Percentiles rank a stretch among this genome's conserved stretches.
Evolutionary conservation across 1,284 basidiomycete genomes (phyloP).

Genomic region (Melampsora americana): DNA sequence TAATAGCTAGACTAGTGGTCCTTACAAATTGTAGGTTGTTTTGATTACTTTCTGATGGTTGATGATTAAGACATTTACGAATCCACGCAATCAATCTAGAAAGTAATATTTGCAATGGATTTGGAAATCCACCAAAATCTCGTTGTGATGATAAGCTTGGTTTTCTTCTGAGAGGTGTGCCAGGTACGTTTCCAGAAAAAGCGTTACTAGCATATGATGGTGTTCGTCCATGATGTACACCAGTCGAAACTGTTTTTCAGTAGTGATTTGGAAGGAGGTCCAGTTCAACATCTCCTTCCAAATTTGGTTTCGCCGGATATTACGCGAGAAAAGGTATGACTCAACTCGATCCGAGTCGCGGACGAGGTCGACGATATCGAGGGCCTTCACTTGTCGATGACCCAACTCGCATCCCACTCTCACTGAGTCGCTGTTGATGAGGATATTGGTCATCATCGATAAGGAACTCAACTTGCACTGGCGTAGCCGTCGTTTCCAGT

Average conservation of each 20-base stretch:
- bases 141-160: conserved; percentile 55
- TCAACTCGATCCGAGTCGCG: background rate
- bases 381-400: background rate
- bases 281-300: conserved; percentile 29
- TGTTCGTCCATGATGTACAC: no score
- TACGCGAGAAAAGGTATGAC: no score
- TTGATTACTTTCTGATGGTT: conserved; percentile 59
- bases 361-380: background rate
- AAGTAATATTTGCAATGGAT: conserved; percentile 67
- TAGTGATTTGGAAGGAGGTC: conserved; percentile 50
- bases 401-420: no score
- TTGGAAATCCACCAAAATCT: conserved; percentile 84
- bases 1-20: conserved; percentile 63
- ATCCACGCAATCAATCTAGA: conserved; percentile 13
- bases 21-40: conserved; percentile 62
- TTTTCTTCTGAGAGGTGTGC: conserved; percentile 47
- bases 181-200: no score
- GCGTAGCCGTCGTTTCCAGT: no score
- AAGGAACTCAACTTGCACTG: background rate
- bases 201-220: no score
- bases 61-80: conserved; percentile 19
- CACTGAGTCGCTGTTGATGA: background rate
- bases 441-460: background rate
- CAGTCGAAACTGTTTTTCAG: no score
- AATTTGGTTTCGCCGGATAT: conserved; percentile 28